Evolutionary conservation across 2,329 filamentous ascomycete species (phyloP).

Genomic region (Talaromyces amestolkiae): DNA sequence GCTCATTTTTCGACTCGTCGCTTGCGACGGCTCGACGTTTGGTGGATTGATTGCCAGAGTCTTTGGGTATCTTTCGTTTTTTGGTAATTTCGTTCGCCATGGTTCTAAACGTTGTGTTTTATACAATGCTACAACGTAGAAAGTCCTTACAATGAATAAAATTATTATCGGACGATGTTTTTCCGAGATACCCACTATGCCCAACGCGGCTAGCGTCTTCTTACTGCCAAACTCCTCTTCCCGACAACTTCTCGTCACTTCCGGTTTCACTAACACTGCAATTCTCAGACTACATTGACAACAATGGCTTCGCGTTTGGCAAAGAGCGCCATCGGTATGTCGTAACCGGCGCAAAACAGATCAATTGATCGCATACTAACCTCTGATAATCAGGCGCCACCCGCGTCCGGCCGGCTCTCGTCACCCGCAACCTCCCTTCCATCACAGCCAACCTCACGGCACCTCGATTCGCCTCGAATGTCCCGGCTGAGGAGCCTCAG

Average conservation of each 20-base stretch:
- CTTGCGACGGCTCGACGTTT: constrained; percentile 48
- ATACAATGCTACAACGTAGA: neutral
- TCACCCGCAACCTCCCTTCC: constrained; percentile 72
- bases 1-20: constrained; percentile 52
- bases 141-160: neutral
- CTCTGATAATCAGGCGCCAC: constrained; percentile 67
- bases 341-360: constrained; percentile 27
- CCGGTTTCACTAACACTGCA: constrained; percentile 39
- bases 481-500: constrained; percentile 85
- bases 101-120: constrained; percentile 18
- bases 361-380: constrained; percentile 32
- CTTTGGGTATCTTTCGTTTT: constrained; percentile 40
- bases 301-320: constrained; percentile 98
- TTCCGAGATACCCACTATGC: constrained; percentile 24
- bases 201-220: constrained; percentile 36
- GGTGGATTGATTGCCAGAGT: constrained; percentile 24
- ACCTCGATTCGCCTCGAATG: constrained; percentile 69
- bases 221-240: constrained; percentile 37
- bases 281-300: constrained; percentile 53
- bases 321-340: constrained; percentile 91
- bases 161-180: constrained; percentile 14
- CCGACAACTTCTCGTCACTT: constrained; percentile 42
- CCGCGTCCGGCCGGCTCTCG: constrained; percentile 79
- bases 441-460: constrained; percentile 66
- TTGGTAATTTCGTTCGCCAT: constrained; percentile 30